Evolutionary conservation across 2,329 filamentous ascomycete genomes (phyloP), one percentile per base, ranked within the genome.

Genomic region (Phialocephala subalpina): DNA sequence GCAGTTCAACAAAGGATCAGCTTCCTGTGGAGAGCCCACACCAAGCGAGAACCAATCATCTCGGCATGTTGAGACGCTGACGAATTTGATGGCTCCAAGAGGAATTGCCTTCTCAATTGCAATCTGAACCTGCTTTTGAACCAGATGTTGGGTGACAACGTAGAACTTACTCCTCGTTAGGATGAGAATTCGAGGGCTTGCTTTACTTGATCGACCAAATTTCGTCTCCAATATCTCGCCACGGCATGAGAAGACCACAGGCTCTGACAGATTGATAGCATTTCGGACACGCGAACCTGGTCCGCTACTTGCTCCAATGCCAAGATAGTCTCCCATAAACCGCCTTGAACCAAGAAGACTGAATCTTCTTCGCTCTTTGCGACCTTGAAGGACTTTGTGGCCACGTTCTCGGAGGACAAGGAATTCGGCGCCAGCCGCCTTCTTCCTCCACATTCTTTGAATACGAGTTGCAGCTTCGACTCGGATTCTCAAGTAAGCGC

Each of bases 21-120:
- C 86, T 77, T 98, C 95, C 76, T 97, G 93, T 9, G 90, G 90
- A 36, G 94, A 94, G n/a, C 92, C 93, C 53, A 97, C 86, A 2
- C 94, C 93, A 40, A 99, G 83, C 1, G 95, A 93, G 79, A 99
- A 97, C 96, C 96, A 99, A 79, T 99, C 96, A 73, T 99, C 96
- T 70, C 92, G 93, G 67, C 92, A 82, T 18, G 87, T 93, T 2
- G 95, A 97, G 5, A 87, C 83, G 73, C 93, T 89, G 71, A 99
- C 83, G 75, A 91, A 96, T 79, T 97, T 97, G 82, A 99, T 95
- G 11, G 94, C 88, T 2, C 93, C 93, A 20, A 98, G 81, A 0
- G 94, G 89, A 67, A 98, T 88, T 0, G 92, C 90, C 61, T 92
- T 88, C 77, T 99, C 96, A 0, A 93, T 85, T 1, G 89, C 82